Evolutionary conservation across 1,284 basidiomycete genomes (phyloP).

Genomic region (Pseudozyma thailandica): DNA sequence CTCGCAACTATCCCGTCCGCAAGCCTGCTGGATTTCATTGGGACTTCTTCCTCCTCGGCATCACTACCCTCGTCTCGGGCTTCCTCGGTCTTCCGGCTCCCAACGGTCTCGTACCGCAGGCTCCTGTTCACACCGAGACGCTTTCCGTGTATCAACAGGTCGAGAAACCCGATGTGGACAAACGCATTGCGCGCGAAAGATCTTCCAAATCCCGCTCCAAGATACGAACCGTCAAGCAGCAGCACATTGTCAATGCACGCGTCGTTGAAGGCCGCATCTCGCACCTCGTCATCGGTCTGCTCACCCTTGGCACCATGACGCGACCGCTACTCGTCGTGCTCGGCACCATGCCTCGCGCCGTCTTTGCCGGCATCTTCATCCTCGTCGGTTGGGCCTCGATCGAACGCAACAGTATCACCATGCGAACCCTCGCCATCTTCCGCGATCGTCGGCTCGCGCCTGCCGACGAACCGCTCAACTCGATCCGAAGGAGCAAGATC

Average conservation of each 20-base stretch:
- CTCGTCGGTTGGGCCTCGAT: conserved; percentile 73
- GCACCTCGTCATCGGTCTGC: conserved; percentile 63
- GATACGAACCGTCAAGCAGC: conserved; percentile 41
- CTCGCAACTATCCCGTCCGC: conserved; percentile 85
- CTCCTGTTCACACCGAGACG: conserved; percentile 90
- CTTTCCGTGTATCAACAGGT: conserved; percentile 78
- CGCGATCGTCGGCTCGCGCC: conserved; percentile 72
- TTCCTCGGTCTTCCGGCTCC: conserved; percentile 90
- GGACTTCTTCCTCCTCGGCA: conserved; percentile 79
- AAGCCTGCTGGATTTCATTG: conserved; percentile 94
- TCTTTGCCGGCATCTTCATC: conserved; percentile 66
- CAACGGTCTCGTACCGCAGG: conserved; percentile 91
- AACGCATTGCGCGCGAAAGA: conserved; percentile 69
- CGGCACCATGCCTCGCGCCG: conserved; percentile 61
- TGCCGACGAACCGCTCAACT: conserved; percentile 73
- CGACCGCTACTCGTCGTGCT: conserved; percentile 65
- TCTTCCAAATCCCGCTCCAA: conserved; percentile 67
- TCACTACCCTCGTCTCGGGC: conserved; percentile 91
- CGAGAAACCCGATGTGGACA: conserved; percentile 35
- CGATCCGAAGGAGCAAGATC: conserved; percentile 80
- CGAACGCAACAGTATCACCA: conserved; percentile 83
- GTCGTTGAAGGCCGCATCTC: conserved; percentile 65
- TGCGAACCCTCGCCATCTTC: conserved; percentile 83
- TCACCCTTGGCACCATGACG: conserved; percentile 67
- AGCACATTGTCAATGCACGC: conserved; percentile 56